Evolutionary conservation across 2,329 filamentous ascomycete genomes (phyloP), one percentile per base, ranked within the genome.

Genomic region (Penicillium sp.): DNA sequence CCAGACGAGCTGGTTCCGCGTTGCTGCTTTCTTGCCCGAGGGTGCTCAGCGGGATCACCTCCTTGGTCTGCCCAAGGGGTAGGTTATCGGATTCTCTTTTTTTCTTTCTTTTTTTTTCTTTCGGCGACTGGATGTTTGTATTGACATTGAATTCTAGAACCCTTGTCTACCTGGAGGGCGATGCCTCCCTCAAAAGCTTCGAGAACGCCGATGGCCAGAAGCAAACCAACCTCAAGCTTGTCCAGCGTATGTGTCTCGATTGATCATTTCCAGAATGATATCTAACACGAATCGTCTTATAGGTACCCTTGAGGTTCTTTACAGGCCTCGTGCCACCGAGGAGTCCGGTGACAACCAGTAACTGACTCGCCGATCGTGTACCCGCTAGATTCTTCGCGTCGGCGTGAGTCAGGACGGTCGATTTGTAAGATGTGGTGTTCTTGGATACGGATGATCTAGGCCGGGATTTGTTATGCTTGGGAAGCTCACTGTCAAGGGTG

Each of bases 1-100:
- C 64, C 78, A 82, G 65, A 87, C 86, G 24, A 93, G 85, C 76
- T 97, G 87, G 86, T 97, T 94, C 78, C 78, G 77, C 47, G 76
- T 97, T 45, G 76, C 82, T 27, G 82, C 77, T 72, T 97, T 97
- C 67, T 59, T 73, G 42, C 73, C 74, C 11, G 82, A 87, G 55
- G 87, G 67, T n/a, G 70, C 78, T 40, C 76, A 79, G 66, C 83
- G 84, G 63, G 87, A 95, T 53, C 85, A 80, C 63, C 67, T 95
- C 58, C 72, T 87, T 63, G 75, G 71, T 61, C 70, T 96, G 69
- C 81, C 82, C 44, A 97, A 96, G 77, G 91, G 91, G 87, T 95
- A 73, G 68, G 87, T 79, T 49, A 28, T 24, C n/a, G 20, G 24
- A 26, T 26, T 9, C 7, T 26, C 9, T 3, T 26, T 26, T 9